Base-by-base conservation (phyloP, 2,329 filamentous ascomycete species). In the Pestalotiopsis sp. region DNA sequence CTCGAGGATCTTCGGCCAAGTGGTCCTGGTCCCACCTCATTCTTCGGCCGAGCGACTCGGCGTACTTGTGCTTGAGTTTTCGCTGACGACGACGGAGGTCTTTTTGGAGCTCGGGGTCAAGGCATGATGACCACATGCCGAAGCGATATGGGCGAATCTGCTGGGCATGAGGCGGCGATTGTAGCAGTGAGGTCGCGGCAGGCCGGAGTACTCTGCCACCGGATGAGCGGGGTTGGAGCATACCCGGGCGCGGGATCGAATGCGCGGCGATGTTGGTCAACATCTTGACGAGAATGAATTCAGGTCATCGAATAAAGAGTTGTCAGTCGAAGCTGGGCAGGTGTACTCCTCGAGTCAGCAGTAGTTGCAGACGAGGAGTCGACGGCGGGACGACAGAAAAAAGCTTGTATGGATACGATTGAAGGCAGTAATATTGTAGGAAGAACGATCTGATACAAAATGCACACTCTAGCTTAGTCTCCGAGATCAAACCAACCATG, bases 91-190 rank as follows among this genome's bases (percentile, higher is more conserved):
- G 83, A 64, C 81, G 81, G 38, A 81, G 69, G 64, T 86, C 82
- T 57, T 78, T 80, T 52, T 81, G 78, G 22, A 78, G 76, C 20
- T 82, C 78, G 14, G 78, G 75, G 69, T 85, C 81, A 35, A 81
- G 71, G 58, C 80, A 80, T 38, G 78, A 80, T 7, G 81, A 79
- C 82, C 85, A 87, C 20, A 81, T 71, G 64, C 80, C 82, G 68
- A 88, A 82, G 68, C 85, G 83, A 69, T 87, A 86, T 44, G 73
- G 74, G 44, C 87, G 83, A 40, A 72, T 77, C 69, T 86, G 84
- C 57, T 80, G 76, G 20, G 71, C 74, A 61, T 75, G 75, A 40
- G 72, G 71, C n/a, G 44, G 44, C 20, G 64, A 55, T 20, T 68
- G 69, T 35, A 72, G 59, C 14, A 74, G 59, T 40, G 74, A 72